Conservation (phyloP, 441 rosid genomes). For the Aquilaria agallochum region DNA sequence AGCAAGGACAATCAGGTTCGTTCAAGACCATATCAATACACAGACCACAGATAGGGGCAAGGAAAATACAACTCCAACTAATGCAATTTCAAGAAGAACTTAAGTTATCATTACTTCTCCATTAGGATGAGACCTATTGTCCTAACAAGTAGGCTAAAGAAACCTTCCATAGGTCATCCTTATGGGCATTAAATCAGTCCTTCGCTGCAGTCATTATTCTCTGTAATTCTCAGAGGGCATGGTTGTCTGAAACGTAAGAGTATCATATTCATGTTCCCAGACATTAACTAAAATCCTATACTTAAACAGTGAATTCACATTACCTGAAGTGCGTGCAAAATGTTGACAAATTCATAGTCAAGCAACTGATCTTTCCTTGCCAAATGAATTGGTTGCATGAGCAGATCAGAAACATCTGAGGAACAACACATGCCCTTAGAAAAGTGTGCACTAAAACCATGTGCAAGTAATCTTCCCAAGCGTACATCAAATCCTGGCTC, state of each 20-base stretch:
- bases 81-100: not conserved
- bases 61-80: not conserved
- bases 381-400: constrained; percentile 47
- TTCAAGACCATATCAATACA: not conserved
- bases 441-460: constrained; percentile 50
- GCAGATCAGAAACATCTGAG: constrained; percentile 39
- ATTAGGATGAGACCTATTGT: no score
- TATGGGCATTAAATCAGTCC: no score
- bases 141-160: no score
- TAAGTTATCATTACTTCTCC: not conserved
- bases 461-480: constrained; percentile 55
- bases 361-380: constrained; percentile 50
- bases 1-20: no score
- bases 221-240: no score
- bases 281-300: not conserved
- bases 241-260: not conserved
- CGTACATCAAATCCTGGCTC: constrained; percentile 58
- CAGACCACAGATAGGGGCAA: not conserved
- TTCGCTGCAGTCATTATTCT: no score
- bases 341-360: constrained; percentile 41
- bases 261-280: not conserved
- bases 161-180: no score
- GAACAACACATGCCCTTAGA: constrained; percentile 23
- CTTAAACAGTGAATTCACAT: constrained; percentile 1
- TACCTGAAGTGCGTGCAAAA: constrained; percentile 88